A percentile compares a stretch with the other conserved stretches of the same genome.
Evolutionary conservation across 2,329 filamentous ascomycete species (phyloP).

Genomic region (Fusarium penzigii): DNA sequence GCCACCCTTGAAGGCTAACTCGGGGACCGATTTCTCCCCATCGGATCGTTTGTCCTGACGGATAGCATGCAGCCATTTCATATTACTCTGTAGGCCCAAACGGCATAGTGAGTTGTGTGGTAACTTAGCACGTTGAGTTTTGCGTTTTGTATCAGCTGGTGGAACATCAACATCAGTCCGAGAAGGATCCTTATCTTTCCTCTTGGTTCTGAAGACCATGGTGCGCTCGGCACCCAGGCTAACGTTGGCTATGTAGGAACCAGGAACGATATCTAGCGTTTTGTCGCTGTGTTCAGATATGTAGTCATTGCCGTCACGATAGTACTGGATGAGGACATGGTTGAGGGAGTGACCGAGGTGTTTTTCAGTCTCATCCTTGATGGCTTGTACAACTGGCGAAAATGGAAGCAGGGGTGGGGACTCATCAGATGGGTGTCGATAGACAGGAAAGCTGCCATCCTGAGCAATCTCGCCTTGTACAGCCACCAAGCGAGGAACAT

Average conservation of each 20-base stretch:
- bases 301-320: constrained; percentile 84
- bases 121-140: constrained; percentile 68
- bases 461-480: constrained; percentile 74
- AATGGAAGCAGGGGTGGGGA: constrained; percentile 77
- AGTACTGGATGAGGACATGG: constrained; percentile 90
- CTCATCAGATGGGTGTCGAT: constrained; percentile 90
- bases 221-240: constrained; percentile 89
- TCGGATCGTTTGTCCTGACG: constrained; percentile 76
- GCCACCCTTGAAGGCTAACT: constrained; percentile 71
- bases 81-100: constrained; percentile 80
- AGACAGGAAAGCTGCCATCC: constrained; percentile 82
- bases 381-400: constrained; percentile 67
- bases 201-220: constrained; percentile 88
- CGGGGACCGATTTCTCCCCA: constrained; percentile 66
- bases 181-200: constrained; percentile 46
- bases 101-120: constrained; percentile 89
- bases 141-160: constrained; percentile 38
- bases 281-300: constrained; percentile 98
- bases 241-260: constrained; percentile 86
- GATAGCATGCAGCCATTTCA: constrained; percentile 89
- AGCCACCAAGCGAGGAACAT: constrained; percentile 87
- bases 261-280: constrained; percentile 82
- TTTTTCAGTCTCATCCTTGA: constrained; percentile 69
- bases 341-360: constrained; percentile 80
- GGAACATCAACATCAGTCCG: constrained; percentile 7